phyloP scores from a whole-genome alignment of 2,329 filamentous ascomycete genomes.

The Davidsoniella neocaledoniae region DNA sequence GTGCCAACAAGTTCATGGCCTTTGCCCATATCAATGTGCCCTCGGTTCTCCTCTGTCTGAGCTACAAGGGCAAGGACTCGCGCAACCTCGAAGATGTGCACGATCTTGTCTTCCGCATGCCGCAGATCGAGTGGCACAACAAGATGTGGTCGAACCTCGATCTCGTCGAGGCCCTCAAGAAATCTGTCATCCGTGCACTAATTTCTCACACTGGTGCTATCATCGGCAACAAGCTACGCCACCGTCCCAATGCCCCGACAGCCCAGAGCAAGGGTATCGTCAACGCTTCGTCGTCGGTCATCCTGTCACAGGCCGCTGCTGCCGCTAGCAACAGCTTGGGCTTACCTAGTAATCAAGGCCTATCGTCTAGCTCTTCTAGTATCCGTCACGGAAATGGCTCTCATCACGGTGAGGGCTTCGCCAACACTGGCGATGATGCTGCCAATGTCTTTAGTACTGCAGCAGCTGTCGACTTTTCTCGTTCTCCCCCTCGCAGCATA shows the following conservation, averaged over 20 bases:
- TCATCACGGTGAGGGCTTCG: conserved; percentile 24
- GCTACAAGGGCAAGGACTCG: conserved; percentile 90
- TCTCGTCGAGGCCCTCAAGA: conserved; percentile 80
- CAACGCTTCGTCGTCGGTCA: conserved; percentile 29
- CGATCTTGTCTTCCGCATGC: conserved; percentile 91
- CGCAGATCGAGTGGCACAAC: conserved; percentile 88
- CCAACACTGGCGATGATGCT: conserved; percentile 41
- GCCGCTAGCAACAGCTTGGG: conserved; percentile 16
- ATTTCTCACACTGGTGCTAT: conserved; percentile 94
- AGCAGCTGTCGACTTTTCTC: conserved; percentile 35
- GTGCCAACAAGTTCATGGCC: conserved; percentile 95
- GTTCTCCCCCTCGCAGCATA: conserved; percentile 38
- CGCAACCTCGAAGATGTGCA: conserved; percentile 95
- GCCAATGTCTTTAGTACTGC: conserved; percentile 31
- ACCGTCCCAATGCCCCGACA: conserved; percentile 52
- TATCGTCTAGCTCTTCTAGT: conserved; percentile 24
- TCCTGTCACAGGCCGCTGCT: conserved; percentile 25
- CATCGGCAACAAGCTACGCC: conserved; percentile 92
- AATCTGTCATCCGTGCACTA: conserved; percentile 80
- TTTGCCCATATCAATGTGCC: conserved; percentile 90
- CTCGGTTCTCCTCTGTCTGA: conserved; percentile 85
- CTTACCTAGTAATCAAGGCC: not conserved
- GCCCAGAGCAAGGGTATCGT: conserved; percentile 61
- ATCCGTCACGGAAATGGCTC: conserved; percentile 17
- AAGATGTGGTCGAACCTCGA: conserved; percentile 99